Evolutionary conservation across 495 filamentous ascomycete genomes (phyloP).

Genomic region (Neurospora discreta): DNA sequence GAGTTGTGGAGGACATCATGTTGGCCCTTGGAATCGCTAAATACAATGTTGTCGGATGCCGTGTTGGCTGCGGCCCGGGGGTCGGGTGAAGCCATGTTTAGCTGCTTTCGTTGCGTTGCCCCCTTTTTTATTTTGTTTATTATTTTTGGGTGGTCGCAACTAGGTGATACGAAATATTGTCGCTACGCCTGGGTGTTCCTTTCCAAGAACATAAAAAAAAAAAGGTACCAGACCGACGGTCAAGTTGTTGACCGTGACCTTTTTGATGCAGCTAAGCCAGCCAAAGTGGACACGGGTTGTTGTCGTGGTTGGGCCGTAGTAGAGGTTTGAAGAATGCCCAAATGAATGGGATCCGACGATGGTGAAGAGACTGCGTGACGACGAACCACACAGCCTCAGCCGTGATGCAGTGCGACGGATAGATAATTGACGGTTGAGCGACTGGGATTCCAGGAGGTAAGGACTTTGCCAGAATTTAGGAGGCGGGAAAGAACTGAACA

Average conservation of each 20-base stretch:
- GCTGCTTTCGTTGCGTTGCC: background rate
- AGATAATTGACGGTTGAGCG: background rate
- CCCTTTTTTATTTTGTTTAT: background rate
- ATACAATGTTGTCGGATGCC: background rate
- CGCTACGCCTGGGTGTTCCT: background rate
- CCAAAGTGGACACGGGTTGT: background rate
- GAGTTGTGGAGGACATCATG: background rate
- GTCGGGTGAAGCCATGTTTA: background rate
- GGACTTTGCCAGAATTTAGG: background rate
- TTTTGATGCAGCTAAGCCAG: background rate
- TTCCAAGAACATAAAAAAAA: background rate
- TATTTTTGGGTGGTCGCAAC: background rate
- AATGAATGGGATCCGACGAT: background rate
- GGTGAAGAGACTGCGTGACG: background rate
- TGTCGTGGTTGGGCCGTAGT: background rate
- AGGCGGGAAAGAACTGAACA: background rate
- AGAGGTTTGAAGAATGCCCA: background rate
- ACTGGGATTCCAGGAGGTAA: background rate
- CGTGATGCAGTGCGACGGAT: background rate
- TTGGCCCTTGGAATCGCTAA: background rate
- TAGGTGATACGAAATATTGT: background rate
- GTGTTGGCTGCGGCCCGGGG: background rate
- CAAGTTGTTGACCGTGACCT: no score
- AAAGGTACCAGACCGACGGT: background rate
- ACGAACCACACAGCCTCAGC: background rate